Conservation (phyloP, 2,329 filamentous ascomycete species). For the Monosporascus sp. region DNA sequence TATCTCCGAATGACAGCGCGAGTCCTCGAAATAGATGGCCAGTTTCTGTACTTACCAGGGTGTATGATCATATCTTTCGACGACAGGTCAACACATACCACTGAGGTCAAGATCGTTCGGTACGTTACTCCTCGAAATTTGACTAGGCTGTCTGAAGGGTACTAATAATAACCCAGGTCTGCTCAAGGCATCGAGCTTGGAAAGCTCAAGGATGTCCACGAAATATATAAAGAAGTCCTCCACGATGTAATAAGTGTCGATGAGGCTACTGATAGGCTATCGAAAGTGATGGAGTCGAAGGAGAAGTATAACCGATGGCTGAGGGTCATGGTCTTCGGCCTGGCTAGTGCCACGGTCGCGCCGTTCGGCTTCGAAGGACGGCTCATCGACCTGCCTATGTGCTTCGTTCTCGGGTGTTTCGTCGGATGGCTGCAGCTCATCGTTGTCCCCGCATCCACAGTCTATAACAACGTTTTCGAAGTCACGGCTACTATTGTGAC, state of each 20-base stretch:
- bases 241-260: conserved; percentile 52
- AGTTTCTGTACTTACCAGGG: conserved; percentile 82
- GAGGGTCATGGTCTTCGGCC: conserved; percentile 23
- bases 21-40: conserved; percentile 79
- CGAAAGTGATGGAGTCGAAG: conserved; percentile 19
- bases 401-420: conserved; percentile 24
- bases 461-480: conserved; percentile 55
- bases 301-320: conserved; percentile 25
- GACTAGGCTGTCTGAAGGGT: too few relatives aligned
- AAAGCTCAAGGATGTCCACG: conserved; percentile 67
- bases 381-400: conserved; percentile 24
- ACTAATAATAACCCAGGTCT: conserved; percentile 23
- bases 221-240: conserved; percentile 78
- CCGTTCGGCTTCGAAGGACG: conserved; percentile 25
- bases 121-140: neutral
- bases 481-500: conserved; percentile 57
- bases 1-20: conserved; percentile 84
- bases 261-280: conserved; percentile 21
- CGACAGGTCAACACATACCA: conserved; percentile 65
- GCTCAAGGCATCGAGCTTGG: conserved; percentile 68
- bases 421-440: conserved; percentile 60
- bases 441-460: conserved; percentile 66
- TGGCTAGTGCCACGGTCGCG: conserved; percentile 23
- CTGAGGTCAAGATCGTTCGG: conserved; percentile 73
- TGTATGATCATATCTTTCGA: conserved; percentile 92